Evolutionary conservation across 495 filamentous ascomycete genomes (phyloP).

Genomic region (Margaritispora aquatica): DNA sequence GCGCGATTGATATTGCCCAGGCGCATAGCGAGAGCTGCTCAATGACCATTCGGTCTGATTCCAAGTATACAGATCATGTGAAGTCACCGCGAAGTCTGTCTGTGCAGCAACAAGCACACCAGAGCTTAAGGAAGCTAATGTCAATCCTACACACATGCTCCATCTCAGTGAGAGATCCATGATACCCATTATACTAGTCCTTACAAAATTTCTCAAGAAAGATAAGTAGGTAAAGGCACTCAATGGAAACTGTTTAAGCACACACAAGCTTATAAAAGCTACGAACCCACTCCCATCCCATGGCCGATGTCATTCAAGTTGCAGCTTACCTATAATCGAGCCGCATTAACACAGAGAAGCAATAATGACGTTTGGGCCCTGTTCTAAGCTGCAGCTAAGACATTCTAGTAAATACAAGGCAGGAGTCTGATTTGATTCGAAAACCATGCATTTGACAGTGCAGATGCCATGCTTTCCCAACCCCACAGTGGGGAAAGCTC

Average conservation of each 20-base stretch:
- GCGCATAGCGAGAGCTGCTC: conserved; percentile 45
- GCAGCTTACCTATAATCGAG: too few relatives aligned
- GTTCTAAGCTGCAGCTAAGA: background rate
- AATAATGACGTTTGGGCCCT: background rate
- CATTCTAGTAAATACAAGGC: background rate
- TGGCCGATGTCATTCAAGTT: background rate
- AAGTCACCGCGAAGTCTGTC: background rate
- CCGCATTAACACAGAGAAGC: background rate
- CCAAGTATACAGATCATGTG: conserved; percentile 38
- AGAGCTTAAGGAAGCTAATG: conserved; percentile 5
- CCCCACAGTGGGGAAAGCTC: background rate
- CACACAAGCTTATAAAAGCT: background rate
- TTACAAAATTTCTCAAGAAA: too few relatives aligned
- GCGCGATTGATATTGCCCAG: conserved; percentile 57
- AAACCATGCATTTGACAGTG: background rate
- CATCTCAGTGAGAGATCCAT: background rate
- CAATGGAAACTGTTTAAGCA: too few relatives aligned
- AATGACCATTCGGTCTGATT: conserved; percentile 58
- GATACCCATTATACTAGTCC: background rate
- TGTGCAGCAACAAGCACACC: background rate
- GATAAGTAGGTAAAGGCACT: too few relatives aligned
- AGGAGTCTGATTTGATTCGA: background rate
- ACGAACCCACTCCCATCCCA: background rate
- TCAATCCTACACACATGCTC: background rate
- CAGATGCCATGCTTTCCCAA: background rate